A percentile compares a stretch with the other conserved stretches of the same genome.
Conservation (phyloP, 1,284 basidiomycete genomes). For the Pyrrhoderma noxium region DNA sequence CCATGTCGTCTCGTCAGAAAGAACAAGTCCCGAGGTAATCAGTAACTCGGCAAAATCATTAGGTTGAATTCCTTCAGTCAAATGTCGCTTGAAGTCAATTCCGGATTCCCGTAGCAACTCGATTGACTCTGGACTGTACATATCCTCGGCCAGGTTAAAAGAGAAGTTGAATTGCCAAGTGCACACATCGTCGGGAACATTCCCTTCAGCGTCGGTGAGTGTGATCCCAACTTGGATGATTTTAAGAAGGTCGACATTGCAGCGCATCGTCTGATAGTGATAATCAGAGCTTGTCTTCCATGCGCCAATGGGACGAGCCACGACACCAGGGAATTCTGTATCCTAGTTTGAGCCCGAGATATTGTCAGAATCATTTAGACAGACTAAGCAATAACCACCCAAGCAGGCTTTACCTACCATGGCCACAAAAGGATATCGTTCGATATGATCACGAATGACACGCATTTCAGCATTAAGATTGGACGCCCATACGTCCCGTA, state of each 20-base stretch:
- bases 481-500: conserved; percentile 91
- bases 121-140: conserved; percentile 97
- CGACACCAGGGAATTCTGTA: conserved; percentile 98
- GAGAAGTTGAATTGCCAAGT: conserved; percentile 99
- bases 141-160: conserved; percentile 88
- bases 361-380: conserved; percentile 20
- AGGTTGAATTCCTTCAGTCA: conserved; percentile 87
- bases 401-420: conserved; percentile 62
- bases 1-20: conserved; percentile 91
- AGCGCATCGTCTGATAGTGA: conserved; percentile 98
- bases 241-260: conserved; percentile 96
- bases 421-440: conserved; percentile 89
- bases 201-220: conserved; percentile 88
- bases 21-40: conserved; percentile 91
- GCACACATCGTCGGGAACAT: conserved; percentile 80
- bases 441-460: conserved; percentile 79
- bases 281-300: conserved; percentile 98
- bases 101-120: conserved; percentile 93
- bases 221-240: conserved; percentile 98
- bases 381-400: conserved; percentile 19
- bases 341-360: conserved; percentile 48
- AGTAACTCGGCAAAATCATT: conserved; percentile 97
- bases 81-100: conserved; percentile 91
- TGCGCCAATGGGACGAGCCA: conserved; percentile 92
- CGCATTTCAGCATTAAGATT: conserved; percentile 93